Evolutionary conservation across 225 moss, liverwort and hornwort genomes (phyloP).

Genomic region (Physcomitrium patens): DNA sequence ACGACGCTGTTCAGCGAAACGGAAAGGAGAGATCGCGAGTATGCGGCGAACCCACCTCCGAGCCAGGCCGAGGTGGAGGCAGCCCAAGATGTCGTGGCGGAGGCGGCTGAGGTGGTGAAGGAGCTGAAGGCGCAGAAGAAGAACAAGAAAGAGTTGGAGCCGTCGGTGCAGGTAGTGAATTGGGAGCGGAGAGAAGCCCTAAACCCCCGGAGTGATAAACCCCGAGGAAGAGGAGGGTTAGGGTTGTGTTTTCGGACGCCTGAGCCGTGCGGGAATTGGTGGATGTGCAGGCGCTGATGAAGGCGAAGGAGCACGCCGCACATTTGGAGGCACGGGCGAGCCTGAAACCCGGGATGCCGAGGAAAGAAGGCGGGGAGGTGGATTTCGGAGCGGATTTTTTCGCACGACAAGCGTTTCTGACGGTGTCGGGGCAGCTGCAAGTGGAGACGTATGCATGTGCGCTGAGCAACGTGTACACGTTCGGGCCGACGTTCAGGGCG

Average conservation of each 20-base stretch:
- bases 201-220: slow-evolving; percentile 13
- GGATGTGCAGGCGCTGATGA: slow-evolving; percentile 51
- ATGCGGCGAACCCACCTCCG: slow-evolving; percentile 53
- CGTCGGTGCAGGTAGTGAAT: slow-evolving; percentile 45
- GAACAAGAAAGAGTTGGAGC: slow-evolving; percentile 53
- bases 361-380: slow-evolving; percentile 67
- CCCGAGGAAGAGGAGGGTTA: neutral
- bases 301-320: slow-evolving; percentile 47
- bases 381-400: slow-evolving; percentile 87
- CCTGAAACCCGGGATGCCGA: slow-evolving; percentile 74
- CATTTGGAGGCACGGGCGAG: slow-evolving; percentile 49
- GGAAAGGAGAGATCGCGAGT: slow-evolving; percentile 66
- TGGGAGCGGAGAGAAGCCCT: neutral
- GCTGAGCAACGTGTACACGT: slow-evolving; percentile 89
- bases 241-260: neutral
- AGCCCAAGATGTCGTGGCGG: slow-evolving; percentile 38
- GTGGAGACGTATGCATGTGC: slow-evolving; percentile 92
- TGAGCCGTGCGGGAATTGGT: neutral
- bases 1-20: slow-evolving; percentile 79
- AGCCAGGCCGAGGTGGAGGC: slow-evolving; percentile 46
- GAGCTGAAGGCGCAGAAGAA: slow-evolving; percentile 63
- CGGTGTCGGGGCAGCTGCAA: slow-evolving; percentile 95
- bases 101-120: slow-evolving; percentile 50
- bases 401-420: slow-evolving; percentile 82
- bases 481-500: slow-evolving; percentile 94